phyloP scores from a whole-genome alignment of 1,139 yeast species.

The Taphrina flavorubra region DNA sequence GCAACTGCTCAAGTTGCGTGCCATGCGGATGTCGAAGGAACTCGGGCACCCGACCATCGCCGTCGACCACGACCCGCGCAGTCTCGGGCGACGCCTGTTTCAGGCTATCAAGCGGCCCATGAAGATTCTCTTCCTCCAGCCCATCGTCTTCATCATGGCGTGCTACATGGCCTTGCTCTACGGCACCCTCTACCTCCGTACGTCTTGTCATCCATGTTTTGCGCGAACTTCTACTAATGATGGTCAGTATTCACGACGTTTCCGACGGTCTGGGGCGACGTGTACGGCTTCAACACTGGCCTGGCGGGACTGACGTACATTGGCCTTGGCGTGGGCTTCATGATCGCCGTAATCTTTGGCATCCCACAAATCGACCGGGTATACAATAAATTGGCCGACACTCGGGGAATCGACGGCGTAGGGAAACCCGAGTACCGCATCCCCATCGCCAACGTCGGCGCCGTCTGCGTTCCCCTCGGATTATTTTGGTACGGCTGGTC shows the following conservation, averaged over 20 bases:
- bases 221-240: too few species aligned
- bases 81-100: slow-evolving; percentile 6
- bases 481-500: slow-evolving; percentile 47
- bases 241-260: slow-evolving; percentile 66
- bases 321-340: slow-evolving; percentile 60
- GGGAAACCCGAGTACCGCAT: slow-evolving; percentile 28
- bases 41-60: slow-evolving; percentile 19
- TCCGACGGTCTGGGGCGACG: slow-evolving; percentile 69
- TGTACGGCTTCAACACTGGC: slow-evolving; percentile 65
- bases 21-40: slow-evolving; percentile 18
- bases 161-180: slow-evolving; percentile 65
- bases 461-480: slow-evolving; percentile 33
- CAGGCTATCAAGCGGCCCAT: slow-evolving; percentile 56
- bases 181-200: slow-evolving; percentile 65
- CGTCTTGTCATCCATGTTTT: too few species aligned
- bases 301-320: slow-evolving; percentile 59
- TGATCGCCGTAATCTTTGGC: slow-evolving; percentile 49
- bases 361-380: slow-evolving; percentile 49
- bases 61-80: slow-evolving; percentile 22
- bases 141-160: slow-evolving; percentile 64
- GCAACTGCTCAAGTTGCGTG: slow-evolving; percentile 56
- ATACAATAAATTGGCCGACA: slow-evolving; percentile 49
- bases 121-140: slow-evolving; percentile 61
- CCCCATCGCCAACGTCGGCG: slow-evolving; percentile 30
- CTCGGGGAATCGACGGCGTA: slow-evolving; percentile 53